A percentile compares a stretch with the other conserved stretches of the same genome.
Conservation (phyloP, 441 rosid species). For the Omphalea diandra region DNA sequence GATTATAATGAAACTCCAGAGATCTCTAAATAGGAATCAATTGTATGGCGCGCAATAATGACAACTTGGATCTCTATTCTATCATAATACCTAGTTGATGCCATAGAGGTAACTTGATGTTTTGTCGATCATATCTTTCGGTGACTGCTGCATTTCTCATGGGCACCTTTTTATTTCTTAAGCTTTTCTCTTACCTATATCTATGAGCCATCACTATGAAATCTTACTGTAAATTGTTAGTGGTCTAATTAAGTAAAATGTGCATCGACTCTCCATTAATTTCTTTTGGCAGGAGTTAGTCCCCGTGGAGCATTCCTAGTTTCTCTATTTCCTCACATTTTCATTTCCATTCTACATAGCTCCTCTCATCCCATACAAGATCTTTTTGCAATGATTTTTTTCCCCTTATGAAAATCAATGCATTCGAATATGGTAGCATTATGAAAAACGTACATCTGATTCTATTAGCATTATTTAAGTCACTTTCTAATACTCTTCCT, state of each 20-base stretch:
- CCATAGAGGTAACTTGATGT: slow-evolving; percentile 66
- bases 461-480: not conserved
- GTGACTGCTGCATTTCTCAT: slow-evolving; percentile 13
- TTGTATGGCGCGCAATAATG: slow-evolving; percentile 85
- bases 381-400: too few species aligned
- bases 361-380: not conserved
- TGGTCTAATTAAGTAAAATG: not conserved
- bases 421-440: not conserved
- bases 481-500: not conserved
- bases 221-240: not conserved
- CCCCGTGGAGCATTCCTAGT: too few species aligned
- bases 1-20: slow-evolving; percentile 65
- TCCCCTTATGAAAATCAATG: too few species aligned
- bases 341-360: too few species aligned
- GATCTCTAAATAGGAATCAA: slow-evolving; percentile 78
- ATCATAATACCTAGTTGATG: slow-evolving; percentile 90
- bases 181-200: not conserved
- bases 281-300: not conserved
- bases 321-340: too few species aligned
- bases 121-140: too few species aligned
- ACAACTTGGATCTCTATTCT: slow-evolving; percentile 89
- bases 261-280: not conserved
- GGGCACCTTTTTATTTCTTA: not conserved
- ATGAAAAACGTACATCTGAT: too few species aligned
- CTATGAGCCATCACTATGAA: not conserved